phyloP scores from a whole-genome alignment of 2,329 filamentous ascomycete genomes.

The Trichothecium roseum region DNA sequence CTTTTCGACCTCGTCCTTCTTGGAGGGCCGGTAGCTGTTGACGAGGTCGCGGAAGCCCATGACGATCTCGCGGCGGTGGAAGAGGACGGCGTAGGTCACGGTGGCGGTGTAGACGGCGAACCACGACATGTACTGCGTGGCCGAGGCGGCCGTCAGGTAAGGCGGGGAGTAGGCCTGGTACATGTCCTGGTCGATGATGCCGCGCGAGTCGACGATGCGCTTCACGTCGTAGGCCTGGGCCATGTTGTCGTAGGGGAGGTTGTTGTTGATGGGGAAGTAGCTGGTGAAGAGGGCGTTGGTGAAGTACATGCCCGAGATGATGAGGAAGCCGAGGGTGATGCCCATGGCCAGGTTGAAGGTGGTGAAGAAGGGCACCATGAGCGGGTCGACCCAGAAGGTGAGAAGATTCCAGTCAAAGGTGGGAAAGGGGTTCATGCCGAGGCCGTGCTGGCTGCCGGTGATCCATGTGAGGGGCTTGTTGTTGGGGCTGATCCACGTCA shows the following conservation, averaged over 20 bases:
- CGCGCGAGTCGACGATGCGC: constrained; percentile 18
- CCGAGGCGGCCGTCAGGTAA: constrained; percentile 26
- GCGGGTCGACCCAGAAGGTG: constrained; percentile 30
- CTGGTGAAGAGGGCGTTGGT: constrained; percentile 22
- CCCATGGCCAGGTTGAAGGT: constrained; percentile 31
- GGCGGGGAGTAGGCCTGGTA: constrained; percentile 31
- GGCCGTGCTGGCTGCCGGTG: constrained; percentile 31
- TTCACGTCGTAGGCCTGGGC: constrained; percentile 27
- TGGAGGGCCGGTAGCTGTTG: no score
- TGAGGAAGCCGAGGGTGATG: constrained; percentile 14
- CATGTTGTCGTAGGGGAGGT: constrained; percentile 27
- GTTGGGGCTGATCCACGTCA: constrained; percentile 43
- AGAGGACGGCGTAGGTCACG: constrained; percentile 27
- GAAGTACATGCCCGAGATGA: constrained; percentile 20
- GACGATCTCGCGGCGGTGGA: constrained; percentile 26
- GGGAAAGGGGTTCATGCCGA: constrained; percentile 34
- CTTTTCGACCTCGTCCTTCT: no score
- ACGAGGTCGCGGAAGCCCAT: constrained; percentile 22
- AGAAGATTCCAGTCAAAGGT: constrained; percentile 39
- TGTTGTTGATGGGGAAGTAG: constrained; percentile 30
- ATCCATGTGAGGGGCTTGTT: constrained; percentile 31
- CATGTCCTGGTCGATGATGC: constrained; percentile 23
- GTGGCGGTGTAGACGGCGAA: constrained; percentile 30
- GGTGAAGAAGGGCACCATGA: constrained; percentile 44
- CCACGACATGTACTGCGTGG: constrained; percentile 25